phyloP scores from a whole-genome alignment of 2,329 filamentous ascomycete species.

The Dothideomycetidae sp. region DNA sequence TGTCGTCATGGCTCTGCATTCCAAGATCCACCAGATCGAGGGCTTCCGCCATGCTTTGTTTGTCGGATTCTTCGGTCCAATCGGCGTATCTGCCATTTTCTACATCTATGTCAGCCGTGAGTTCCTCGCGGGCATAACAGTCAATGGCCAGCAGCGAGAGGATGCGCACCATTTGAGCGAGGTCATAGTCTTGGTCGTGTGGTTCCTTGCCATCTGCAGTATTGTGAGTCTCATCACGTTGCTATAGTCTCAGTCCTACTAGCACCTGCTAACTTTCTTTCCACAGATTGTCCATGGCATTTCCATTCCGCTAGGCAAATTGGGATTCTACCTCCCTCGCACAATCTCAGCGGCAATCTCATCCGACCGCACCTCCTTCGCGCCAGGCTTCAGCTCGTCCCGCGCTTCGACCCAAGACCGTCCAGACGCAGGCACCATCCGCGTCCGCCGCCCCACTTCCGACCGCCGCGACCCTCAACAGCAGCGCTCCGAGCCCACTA shows the following conservation, averaged over 20 bases:
- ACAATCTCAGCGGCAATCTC: conserved; percentile 45
- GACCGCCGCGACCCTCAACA: not conserved
- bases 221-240: conserved; percentile 59
- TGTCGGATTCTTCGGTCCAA: conserved; percentile 85
- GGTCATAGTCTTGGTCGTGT: conserved; percentile 57
- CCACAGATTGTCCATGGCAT: conserved; percentile 61
- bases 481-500: not conserved
- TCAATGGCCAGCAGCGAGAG: conserved; percentile 44
- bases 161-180: conserved; percentile 56
- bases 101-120: conserved; percentile 73
- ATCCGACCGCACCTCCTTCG: conserved; percentile 21
- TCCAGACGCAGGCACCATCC: not conserved
- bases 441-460: not conserved
- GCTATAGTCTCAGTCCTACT: too few relatives aligned
- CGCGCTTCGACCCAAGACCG: not conserved
- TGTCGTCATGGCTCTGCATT: conserved; percentile 59
- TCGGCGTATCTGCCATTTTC: conserved; percentile 81
- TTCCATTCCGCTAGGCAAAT: conserved; percentile 61
- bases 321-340: conserved; percentile 47
- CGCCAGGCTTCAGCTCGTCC: not conserved
- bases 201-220: conserved; percentile 74
- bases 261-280: too few relatives aligned
- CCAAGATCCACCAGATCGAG: conserved; percentile 65
- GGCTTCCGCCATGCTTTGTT: conserved; percentile 62
- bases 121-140: conserved; percentile 47